Conservation (phyloP, 2,329 filamentous ascomycete species). For the Dactylonectria estremocensis region DNA sequence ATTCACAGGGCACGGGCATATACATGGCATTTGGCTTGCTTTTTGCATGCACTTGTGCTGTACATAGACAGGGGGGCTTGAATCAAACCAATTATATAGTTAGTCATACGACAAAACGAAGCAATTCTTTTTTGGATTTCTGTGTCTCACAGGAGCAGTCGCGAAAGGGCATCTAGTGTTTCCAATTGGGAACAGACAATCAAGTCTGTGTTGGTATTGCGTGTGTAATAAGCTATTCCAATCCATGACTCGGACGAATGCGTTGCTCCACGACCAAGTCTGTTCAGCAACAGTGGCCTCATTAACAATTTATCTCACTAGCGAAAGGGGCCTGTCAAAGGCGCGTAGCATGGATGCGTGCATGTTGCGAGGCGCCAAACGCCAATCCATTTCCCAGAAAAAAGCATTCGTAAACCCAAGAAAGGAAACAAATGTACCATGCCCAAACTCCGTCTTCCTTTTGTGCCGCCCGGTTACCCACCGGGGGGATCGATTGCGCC, state of each 20-base stretch:
- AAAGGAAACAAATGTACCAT: conserved; percentile 36
- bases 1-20: neutral
- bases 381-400: conserved; percentile 33
- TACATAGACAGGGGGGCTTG: no score
- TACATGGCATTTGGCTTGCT: neutral
- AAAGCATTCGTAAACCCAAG: conserved; percentile 32
- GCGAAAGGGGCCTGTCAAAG: conserved; percentile 43
- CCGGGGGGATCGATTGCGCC: conserved; percentile 15
- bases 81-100: no score
- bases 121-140: neutral
- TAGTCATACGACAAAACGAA: neutral
- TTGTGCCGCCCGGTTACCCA: conserved; percentile 39
- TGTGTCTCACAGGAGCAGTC: conserved; percentile 1
- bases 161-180: neutral
- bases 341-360: conserved; percentile 39
- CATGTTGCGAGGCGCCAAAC: conserved; percentile 36
- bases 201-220: conserved; percentile 39
- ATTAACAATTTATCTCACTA: conserved; percentile 45
- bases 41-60: neutral
- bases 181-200: conserved; percentile 30
- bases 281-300: conserved; percentile 33
- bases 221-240: conserved; percentile 32
- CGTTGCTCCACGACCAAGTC: conserved; percentile 31
- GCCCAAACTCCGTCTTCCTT: conserved; percentile 42
- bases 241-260: conserved; percentile 27